Percentiles rank a stretch among this genome's conserved stretches.
phyloP scores from a whole-genome alignment of 306 rosid genomes.

The Cicer cuneatum region DNA sequence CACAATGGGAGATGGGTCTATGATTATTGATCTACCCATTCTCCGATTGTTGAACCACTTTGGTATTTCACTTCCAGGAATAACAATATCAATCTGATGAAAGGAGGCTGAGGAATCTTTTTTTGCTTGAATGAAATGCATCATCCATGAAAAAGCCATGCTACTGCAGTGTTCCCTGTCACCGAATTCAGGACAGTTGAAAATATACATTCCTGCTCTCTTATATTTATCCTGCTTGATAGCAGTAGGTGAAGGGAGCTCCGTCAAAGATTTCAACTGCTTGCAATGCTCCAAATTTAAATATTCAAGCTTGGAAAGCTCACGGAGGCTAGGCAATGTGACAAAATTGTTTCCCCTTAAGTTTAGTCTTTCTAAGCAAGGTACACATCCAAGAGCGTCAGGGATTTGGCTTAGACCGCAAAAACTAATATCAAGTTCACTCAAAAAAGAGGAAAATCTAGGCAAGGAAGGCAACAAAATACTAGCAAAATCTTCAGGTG shows the following conservation, averaged over 20 bases:
- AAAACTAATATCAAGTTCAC: neutral
- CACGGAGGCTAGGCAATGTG: neutral
- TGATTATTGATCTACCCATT: neutral
- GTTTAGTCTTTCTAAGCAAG: neutral
- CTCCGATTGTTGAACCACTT: constrained; percentile 17
- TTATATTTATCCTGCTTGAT: neutral
- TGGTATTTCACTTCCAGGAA: constrained; percentile 28
- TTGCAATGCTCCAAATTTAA: constrained; percentile 13
- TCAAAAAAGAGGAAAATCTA: neutral
- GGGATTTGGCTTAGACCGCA: neutral
- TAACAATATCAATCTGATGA: neutral
- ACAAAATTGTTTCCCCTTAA: constrained; percentile 29
- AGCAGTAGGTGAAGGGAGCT: neutral
- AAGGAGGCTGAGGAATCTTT: neutral
- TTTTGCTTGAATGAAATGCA: neutral
- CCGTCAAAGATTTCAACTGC: neutral
- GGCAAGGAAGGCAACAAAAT: neutral
- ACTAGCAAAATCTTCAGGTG: neutral
- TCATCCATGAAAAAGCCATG: constrained; percentile 21
- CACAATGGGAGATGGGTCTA: constrained; percentile 6
- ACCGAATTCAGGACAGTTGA: constrained; percentile 23
- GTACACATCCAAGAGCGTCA: neutral
- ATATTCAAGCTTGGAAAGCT: neutral
- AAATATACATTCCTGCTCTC: neutral
- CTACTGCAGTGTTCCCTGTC: neutral